Evolutionary conservation across 2,329 filamentous ascomycete genomes (phyloP), one percentile per base, ranked within the genome.

Genomic region (Xylaria multiplex): DNA sequence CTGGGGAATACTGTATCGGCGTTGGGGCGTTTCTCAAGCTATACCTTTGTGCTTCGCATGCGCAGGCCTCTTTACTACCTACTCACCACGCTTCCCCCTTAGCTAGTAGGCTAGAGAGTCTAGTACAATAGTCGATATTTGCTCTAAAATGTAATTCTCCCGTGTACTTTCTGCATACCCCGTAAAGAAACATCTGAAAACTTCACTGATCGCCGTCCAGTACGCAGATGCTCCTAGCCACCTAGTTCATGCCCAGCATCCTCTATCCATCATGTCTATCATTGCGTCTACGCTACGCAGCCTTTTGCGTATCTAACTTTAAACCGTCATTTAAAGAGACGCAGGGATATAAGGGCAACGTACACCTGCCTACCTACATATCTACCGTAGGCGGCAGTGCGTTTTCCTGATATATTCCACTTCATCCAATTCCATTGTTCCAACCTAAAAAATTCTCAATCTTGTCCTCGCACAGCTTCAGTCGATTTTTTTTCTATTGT

Each of bases 1-100:
- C 11, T 52, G 48, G 52, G 43, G 49, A 57, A 16, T 40, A 56
- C 32, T 50, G 19, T 55, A 66, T 65, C 27, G 64, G 67, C 42
- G 66, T 66, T 49, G n/a, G 30, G 66, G 56, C 30, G 68, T 46
- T 58, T 52, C 19, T 55, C 35, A 9, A 53, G 63, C 52, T 65
- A 37, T 40, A 50, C 32, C 5, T 54, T 27, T 57, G 9, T 53
- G 30, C 60, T 60, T 45, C 16, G 19, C 22, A 40, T n/a, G 8
- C 6, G 30, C 30, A 30, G n/a, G 42, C 16, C 14, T 61, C 19
- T 16, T 49, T 53, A 16, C 30, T 62, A 11, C 42, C 49, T 37
- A 13, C 35, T 37, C 2, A 24, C 24, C 43, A n/a, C n/a, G 13
- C 37, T 52, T 27, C 43, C 49, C 57, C 35, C 24, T 14, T 59